Conservation (phyloP, 768 basidiomycete genomes). For the Rhodosporidiobolus odoratus region DNA sequence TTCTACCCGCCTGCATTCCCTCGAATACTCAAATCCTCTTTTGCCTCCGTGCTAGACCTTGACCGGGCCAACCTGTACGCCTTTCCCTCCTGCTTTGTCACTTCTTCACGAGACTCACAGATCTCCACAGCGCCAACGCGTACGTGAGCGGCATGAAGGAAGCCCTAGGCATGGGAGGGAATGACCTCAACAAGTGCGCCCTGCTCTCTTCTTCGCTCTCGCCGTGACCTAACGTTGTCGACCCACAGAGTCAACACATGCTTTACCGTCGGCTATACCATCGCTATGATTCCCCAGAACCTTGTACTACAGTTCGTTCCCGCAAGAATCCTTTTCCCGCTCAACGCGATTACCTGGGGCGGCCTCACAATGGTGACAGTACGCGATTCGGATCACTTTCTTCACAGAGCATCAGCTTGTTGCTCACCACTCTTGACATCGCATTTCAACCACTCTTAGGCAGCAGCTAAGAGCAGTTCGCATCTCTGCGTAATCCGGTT, state of each 20-base stretch:
- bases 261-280: constrained; percentile 65
- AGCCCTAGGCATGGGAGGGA: constrained; percentile 62
- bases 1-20: not conserved
- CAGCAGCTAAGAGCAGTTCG: constrained; percentile 34
- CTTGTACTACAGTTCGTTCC: constrained; percentile 61
- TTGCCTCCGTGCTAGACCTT: constrained; percentile 2
- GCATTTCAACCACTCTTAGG: no score
- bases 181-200: constrained; percentile 56
- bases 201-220: not conserved
- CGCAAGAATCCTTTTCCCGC: constrained; percentile 63
- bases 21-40: not conserved
- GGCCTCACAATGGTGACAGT: constrained; percentile 52
- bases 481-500: constrained; percentile 63
- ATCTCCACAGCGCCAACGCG: constrained; percentile 52
- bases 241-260: constrained; percentile 55
- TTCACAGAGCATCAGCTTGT: no score
- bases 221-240: not conserved
- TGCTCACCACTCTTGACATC: no score
- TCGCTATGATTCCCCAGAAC: constrained; percentile 52
- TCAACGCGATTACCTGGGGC: constrained; percentile 55
- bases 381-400: no score
- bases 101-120: no score
- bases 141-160: constrained; percentile 76
- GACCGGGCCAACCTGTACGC: constrained; percentile 16
- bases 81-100: constrained; percentile 12